Percentiles rank a stretch among this genome's conserved stretches.
phyloP scores from a whole-genome alignment of 345 rosid species.

The Ceriops decandra region DNA sequence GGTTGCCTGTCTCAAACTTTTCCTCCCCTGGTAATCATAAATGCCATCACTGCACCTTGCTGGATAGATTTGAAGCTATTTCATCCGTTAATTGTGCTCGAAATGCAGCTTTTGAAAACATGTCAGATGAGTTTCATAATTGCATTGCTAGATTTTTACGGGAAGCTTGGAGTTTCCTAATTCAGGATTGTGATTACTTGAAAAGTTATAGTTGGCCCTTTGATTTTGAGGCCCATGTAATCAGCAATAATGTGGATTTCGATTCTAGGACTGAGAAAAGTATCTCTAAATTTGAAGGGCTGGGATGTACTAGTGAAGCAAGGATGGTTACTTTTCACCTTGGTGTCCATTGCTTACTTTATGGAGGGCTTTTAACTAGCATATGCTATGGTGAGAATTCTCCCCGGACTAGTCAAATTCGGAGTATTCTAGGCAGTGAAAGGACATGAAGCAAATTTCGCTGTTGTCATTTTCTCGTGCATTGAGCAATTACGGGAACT shows the following conservation, averaged over 20 bases:
- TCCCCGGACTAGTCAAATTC: slow-evolving; percentile 6
- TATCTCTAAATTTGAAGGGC: slow-evolving; percentile 11
- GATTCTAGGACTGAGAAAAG: background rate
- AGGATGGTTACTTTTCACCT: slow-evolving; percentile 36
- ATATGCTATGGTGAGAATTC: slow-evolving; percentile 42
- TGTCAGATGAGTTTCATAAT: slow-evolving; percentile 28
- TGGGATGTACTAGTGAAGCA: slow-evolving; percentile 18
- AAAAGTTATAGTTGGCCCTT: slow-evolving; percentile 38
- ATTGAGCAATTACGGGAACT: background rate
- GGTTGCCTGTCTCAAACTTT: slow-evolving; percentile 7
- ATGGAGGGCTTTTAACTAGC: slow-evolving; percentile 40
- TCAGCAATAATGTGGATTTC: slow-evolving; percentile 7
- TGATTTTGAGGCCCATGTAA: slow-evolving; percentile 12
- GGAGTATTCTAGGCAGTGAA: background rate
- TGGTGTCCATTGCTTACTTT: slow-evolving; percentile 60
- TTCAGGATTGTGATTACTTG: slow-evolving; percentile 37
- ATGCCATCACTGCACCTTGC: slow-evolving; percentile 47
- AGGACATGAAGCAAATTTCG: background rate
- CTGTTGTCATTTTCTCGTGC: background rate
- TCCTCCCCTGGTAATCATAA: slow-evolving; percentile 20
- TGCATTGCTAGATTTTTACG: slow-evolving; percentile 38
- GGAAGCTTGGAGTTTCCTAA: slow-evolving; percentile 49
- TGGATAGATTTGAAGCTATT: slow-evolving; percentile 20
- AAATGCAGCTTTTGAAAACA: slow-evolving; percentile 29
- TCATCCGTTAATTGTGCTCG: slow-evolving; percentile 9